Evolutionary conservation across 2,329 filamentous ascomycete genomes (phyloP).

Genomic region (Colletotrichum neosansevieriae): DNA sequence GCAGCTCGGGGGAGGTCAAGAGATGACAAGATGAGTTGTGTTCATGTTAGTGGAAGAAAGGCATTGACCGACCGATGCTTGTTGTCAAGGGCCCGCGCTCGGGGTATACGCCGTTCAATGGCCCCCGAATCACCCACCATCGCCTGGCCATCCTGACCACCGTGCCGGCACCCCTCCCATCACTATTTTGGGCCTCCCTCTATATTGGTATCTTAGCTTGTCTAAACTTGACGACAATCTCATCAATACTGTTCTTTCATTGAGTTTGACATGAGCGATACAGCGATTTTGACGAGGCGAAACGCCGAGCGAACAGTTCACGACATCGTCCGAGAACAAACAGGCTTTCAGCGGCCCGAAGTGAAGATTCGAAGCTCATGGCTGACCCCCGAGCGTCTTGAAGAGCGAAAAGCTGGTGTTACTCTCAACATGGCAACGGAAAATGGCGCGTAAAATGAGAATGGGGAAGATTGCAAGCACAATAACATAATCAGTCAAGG

Average conservation of each 20-base stretch:
- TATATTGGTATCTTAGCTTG: background rate
- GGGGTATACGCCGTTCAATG: too few species aligned
- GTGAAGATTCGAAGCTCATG: slow-evolving; percentile 45
- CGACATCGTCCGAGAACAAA: slow-evolving; percentile 54
- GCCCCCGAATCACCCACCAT: background rate
- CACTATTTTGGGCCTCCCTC: background rate
- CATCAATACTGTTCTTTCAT: too few species aligned
- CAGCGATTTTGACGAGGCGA: too few species aligned
- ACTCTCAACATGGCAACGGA: background rate
- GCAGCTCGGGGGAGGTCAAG: too few species aligned
- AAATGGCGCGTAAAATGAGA: slow-evolving; percentile 45
- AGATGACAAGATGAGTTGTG: too few species aligned
- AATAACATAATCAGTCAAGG: slow-evolving; percentile 36
- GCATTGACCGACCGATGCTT: too few species aligned
- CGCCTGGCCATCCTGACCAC: slow-evolving; percentile 19
- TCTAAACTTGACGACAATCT: too few species aligned
- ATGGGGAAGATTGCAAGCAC: slow-evolving; percentile 49
- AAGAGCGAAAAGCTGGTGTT: slow-evolving; percentile 51
- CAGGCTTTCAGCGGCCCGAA: slow-evolving; percentile 45
- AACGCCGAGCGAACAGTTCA: slow-evolving; percentile 41
- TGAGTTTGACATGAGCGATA: too few species aligned
- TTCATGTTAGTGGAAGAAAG: too few species aligned
- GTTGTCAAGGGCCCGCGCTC: too few species aligned
- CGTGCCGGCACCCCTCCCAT: slow-evolving; percentile 9
- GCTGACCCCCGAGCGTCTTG: slow-evolving; percentile 49